A percentile compares a stretch with the other conserved stretches of the same genome.
Conservation (phyloP, 805 yeast genomes). For the Wickerhamomyces xylosicus region DNA sequence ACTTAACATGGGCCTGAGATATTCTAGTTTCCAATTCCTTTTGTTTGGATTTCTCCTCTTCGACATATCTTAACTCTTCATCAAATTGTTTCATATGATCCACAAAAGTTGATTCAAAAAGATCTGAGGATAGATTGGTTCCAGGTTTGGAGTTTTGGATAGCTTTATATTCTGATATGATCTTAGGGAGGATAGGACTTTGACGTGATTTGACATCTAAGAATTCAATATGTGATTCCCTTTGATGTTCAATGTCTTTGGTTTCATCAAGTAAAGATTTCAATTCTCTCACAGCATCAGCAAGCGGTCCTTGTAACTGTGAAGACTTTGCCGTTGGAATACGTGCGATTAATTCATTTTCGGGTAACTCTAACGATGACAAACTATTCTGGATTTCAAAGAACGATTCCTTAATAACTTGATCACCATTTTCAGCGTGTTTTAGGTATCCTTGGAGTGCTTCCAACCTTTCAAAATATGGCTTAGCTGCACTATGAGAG, state of each 20-base stretch:
- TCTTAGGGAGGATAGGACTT: conserved; percentile 39
- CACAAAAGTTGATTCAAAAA: conserved; percentile 31
- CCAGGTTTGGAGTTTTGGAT: conserved; percentile 11
- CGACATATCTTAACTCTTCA: conserved; percentile 37
- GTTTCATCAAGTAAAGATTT: conserved; percentile 20
- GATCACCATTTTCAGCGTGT: conserved; percentile 57
- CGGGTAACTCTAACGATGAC: conserved; percentile 29
- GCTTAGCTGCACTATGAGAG: conserved; percentile 34
- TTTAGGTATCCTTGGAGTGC: conserved; percentile 37
- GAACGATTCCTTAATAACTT: conserved; percentile 35
- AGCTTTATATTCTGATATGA: conserved; percentile 36
- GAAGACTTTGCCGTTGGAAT: conserved; percentile 23
- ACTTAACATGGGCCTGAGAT: conserved; percentile 22
- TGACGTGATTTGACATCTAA: conserved; percentile 36
- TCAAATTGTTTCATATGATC: conserved; percentile 37
- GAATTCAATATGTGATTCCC: conserved; percentile 30
- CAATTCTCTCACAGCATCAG: conserved; percentile 25
- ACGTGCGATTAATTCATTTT: conserved; percentile 17
- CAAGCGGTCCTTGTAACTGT: conserved; percentile 24
- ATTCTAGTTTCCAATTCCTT: conserved; percentile 28
- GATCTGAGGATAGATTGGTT: conserved; percentile 16
- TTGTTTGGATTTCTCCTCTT: conserved; percentile 29
- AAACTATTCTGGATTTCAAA: conserved; percentile 37
- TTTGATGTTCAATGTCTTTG: conserved; percentile 25
- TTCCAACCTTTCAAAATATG: conserved; percentile 27